phyloP scores from a whole-genome alignment of 148 eudicot species.

The Rhododendron molle region DNA sequence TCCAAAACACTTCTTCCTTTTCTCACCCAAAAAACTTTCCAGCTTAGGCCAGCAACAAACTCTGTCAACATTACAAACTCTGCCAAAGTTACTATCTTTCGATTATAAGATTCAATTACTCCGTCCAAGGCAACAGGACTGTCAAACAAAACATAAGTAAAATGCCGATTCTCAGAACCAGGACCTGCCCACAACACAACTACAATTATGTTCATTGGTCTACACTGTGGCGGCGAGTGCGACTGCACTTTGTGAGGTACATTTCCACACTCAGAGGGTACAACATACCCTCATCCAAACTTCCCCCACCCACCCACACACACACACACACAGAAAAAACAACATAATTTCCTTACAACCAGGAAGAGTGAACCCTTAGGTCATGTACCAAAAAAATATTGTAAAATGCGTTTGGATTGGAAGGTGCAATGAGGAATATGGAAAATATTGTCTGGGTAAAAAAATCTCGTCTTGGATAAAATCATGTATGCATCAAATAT shows the following conservation, averaged over 20 bases:
- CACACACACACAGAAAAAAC: not conserved
- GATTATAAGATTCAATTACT: not conserved
- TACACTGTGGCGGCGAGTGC: not conserved
- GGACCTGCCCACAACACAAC: not conserved
- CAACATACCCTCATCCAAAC: not conserved
- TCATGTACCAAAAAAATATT: not conserved
- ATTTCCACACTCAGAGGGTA: not conserved
- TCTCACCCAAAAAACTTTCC: not conserved
- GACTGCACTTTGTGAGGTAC: not conserved
- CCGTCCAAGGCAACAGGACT: not conserved
- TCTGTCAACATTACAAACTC: not conserved
- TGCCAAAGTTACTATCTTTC: not conserved
- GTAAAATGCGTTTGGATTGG: not conserved
- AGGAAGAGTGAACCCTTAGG: not conserved
- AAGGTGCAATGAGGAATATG: not conserved
- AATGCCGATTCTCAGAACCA: not conserved
- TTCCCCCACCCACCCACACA: no score
- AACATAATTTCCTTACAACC: not conserved
- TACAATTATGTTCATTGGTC: not conserved
- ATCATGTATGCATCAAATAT: not conserved
- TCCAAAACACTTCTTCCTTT: not conserved
- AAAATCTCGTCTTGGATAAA: not conserved
- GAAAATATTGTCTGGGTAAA: not conserved
- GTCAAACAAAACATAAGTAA: not conserved
- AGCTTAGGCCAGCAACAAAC: slow-evolving; percentile 4